These are phyloP conservation scores for Endogone sp. DNA, from an alignment of 192 early-diverging fungal species.

Conservation along the genomic window DNA sequence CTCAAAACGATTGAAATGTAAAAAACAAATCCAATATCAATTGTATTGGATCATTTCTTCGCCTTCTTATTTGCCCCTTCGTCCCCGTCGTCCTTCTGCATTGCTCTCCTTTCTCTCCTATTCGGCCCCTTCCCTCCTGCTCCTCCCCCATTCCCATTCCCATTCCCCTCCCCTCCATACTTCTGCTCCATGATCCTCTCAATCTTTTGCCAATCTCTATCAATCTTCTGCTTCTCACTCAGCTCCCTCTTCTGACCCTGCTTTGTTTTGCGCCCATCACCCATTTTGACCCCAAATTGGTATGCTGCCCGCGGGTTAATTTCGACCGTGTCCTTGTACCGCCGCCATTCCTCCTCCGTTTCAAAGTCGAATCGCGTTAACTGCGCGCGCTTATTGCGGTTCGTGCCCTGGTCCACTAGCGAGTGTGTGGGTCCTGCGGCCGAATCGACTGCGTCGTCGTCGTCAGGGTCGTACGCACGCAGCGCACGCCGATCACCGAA, in stretches of 20 bases:
- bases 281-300: constrained; percentile 72
- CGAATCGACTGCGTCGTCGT: constrained; percentile 40
- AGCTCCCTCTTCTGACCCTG: constrained; percentile 31
- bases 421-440: constrained; percentile 30
- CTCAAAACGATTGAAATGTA: too few species aligned
- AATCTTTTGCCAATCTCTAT: constrained; percentile 46
- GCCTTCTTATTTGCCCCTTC: too few species aligned
- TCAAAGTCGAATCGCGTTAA: constrained; percentile 75
- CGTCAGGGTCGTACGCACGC: constrained; percentile 50
- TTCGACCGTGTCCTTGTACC: constrained; percentile 69
- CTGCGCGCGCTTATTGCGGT: constrained; percentile 67
- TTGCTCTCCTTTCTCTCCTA: background rate
- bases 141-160: background rate
- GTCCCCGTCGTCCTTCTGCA: too few species aligned
- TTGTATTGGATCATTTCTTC: too few species aligned
- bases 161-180: constrained; percentile 22
- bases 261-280: constrained; percentile 58
- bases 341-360: constrained; percentile 68
- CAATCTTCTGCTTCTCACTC: constrained; percentile 42
- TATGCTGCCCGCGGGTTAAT: constrained; percentile 72
- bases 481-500: constrained; percentile 20
- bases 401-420: constrained; percentile 67
- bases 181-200: constrained; percentile 44
- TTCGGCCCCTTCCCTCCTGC: background rate
- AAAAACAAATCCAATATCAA: too few species aligned